Evolutionary conservation across 2,329 filamentous ascomycete genomes (phyloP), one percentile per base, ranked within the genome.

Genomic region (Diaporthe eres): DNA sequence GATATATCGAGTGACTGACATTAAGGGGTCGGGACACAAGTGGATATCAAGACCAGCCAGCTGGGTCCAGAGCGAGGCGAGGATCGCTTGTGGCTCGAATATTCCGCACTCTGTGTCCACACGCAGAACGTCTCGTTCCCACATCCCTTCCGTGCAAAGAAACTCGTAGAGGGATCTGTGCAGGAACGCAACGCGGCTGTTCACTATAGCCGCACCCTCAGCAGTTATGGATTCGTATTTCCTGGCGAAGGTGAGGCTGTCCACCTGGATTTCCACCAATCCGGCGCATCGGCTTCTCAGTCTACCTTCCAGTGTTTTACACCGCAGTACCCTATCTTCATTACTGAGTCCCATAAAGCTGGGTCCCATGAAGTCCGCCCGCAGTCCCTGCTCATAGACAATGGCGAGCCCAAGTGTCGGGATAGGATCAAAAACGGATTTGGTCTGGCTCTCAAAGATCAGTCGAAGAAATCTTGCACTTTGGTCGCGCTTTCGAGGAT

Each of bases 361-460:
- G 1, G 39, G 60, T 3, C n/a, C 60, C 17, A 9, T 47, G n/a
- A 12, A 47, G 8, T 63, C 60, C 6, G 37, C 22, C 6, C 37
- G 22, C 2, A 61, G 12, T 9, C 58, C 58, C 22, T 61, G 58
- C 12, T 42, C 58, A 19, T 61, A 37, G 7, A 28, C 6, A 34
- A 61, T 44, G 39, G 37, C 31, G 7, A 61, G 37, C 22, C 58
- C 58, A 0, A 61, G 7, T 22, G 58, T 39, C 6, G 58, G 58
- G 1, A 61, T 4, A 0, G n/a, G 1, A 3, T 10, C 13, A 37
- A 22, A 31, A 19, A 0, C 4, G 5, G 12, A 10, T 3, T 5
- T 4, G 3, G 0, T 42, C 22, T 61, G 58, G 58, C 37, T 44
- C 37, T 61, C 58, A 4, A 61, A 61, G 10, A 61, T 12, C 3